Evolutionary conservation across 2,329 filamentous ascomycete genomes (phyloP).

Genomic region (Lasiodiplodia gonubiensis): DNA sequence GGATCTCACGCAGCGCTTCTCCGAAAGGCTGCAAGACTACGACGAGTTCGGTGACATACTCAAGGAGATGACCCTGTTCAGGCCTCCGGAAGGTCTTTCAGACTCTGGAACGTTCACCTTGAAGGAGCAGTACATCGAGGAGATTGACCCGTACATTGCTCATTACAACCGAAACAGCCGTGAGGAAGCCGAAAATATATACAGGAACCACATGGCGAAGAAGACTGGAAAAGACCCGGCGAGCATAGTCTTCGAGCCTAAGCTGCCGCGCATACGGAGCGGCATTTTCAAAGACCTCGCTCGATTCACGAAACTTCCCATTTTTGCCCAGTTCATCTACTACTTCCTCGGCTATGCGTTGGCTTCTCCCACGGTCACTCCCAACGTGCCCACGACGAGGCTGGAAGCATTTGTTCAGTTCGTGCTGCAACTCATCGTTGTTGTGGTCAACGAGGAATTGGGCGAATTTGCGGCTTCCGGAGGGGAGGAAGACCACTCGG

Average conservation of each 20-base stretch:
- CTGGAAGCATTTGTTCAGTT: constrained; percentile 93
- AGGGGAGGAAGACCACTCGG: constrained; percentile 49
- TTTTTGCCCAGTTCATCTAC: constrained; percentile 90
- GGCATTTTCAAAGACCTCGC: constrained; percentile 79
- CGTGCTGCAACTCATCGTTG: constrained; percentile 82
- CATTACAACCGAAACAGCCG: constrained; percentile 97
- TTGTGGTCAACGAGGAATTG: constrained; percentile 84
- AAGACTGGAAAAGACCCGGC: constrained; percentile 79
- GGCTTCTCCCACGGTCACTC: constrained; percentile 70
- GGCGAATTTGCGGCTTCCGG: constrained; percentile 57
- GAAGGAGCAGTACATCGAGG: constrained; percentile 81
- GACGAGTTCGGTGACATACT: constrained; percentile 86
- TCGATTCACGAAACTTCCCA: constrained; percentile 79
- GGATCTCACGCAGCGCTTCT: constrained; percentile 82
- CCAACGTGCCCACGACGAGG: constrained; percentile 77
- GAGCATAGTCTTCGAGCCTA: constrained; percentile 92
- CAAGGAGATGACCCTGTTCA: constrained; percentile 86
- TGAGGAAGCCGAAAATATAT: constrained; percentile 90
- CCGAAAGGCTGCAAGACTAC: constrained; percentile 86
- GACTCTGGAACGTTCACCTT: constrained; percentile 95
- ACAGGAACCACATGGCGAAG: constrained; percentile 84
- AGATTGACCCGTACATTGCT: constrained; percentile 93
- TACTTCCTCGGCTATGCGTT: constrained; percentile 85
- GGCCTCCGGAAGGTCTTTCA: constrained; percentile 85
- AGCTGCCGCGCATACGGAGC: constrained; percentile 73